phyloP scores from a whole-genome alignment of 2,329 filamentous ascomycete species.

The Ophiostoma ulmi region DNA sequence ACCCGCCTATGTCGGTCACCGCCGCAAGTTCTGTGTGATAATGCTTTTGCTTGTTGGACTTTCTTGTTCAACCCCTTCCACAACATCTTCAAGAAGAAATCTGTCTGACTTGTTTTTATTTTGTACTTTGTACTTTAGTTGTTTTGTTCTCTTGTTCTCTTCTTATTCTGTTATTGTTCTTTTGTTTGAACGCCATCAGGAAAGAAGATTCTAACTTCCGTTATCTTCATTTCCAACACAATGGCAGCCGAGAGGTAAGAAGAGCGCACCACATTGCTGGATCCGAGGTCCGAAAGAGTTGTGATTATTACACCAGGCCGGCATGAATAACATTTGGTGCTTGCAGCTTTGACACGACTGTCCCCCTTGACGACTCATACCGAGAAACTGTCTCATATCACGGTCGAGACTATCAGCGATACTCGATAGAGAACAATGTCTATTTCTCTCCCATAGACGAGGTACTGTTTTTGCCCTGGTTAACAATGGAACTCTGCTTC shows the following conservation, averaged over 20 bases:
- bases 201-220: not conserved
- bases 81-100: not conserved
- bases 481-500: not conserved
- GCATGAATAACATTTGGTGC: conserved; percentile 6
- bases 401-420: conserved; percentile 62
- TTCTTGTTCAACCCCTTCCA: not conserved
- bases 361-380: conserved; percentile 53
- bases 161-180: not conserved
- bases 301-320: not conserved
- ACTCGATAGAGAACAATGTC: conserved; percentile 58
- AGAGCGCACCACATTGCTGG: not conserved
- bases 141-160: no score
- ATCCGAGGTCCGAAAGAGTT: not conserved
- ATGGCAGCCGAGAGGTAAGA: conserved; percentile 7
- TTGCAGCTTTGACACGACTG: conserved; percentile 45
- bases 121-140: not conserved
- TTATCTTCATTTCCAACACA: not conserved
- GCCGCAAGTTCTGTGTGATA: conserved; percentile 15
- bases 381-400: conserved; percentile 55
- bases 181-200: not conserved
- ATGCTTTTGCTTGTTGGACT: not conserved
- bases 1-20: conserved; percentile 23
- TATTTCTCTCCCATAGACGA: conserved; percentile 69
- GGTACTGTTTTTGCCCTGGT: conserved; percentile 40
- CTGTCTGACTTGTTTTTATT: not conserved